These are phyloP conservation scores for Ophiostoma sp. DNA, from an alignment of 2,329 filamentous ascomycete species.

Conservation along the genomic window DNA sequence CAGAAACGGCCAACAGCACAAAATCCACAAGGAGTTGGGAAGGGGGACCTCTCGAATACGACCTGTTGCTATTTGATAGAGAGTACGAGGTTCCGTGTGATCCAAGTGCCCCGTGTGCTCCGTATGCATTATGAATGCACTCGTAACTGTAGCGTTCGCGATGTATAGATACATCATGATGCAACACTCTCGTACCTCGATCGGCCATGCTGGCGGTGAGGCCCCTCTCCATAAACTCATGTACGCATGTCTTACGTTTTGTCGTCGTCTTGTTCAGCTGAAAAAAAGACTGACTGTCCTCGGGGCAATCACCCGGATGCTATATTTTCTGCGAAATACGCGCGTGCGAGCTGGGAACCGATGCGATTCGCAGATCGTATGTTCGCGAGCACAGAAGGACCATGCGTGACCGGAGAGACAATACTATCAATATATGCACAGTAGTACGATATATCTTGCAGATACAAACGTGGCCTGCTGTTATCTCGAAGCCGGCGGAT, in stretches of 20 bases:
- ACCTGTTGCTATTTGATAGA: neutral
- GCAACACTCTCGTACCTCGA: neutral
- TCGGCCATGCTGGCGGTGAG: neutral
- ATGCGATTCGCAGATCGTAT: neutral
- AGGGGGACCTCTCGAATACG: neutral
- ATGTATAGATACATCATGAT: neutral
- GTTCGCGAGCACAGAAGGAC: neutral
- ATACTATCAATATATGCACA: slow-evolving; percentile 10
- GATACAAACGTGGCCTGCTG: too few species aligned
- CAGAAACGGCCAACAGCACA: neutral
- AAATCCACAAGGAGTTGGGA: neutral
- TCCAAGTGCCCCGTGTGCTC: too few species aligned
- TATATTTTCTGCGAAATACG: neutral
- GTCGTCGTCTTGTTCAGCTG: neutral
- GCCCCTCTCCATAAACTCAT: neutral
- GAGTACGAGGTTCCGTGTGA: neutral
- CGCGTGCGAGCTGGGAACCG: neutral
- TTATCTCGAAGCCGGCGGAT: too few species aligned
- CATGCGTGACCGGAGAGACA: neutral
- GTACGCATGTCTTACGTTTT: neutral
- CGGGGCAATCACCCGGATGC: neutral
- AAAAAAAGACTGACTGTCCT: neutral
- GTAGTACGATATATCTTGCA: neutral
- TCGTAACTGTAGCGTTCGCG: neutral
- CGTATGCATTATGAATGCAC: too few species aligned